Conservation (phyloP, 805 yeast species). For the Candida alai region DNA sequence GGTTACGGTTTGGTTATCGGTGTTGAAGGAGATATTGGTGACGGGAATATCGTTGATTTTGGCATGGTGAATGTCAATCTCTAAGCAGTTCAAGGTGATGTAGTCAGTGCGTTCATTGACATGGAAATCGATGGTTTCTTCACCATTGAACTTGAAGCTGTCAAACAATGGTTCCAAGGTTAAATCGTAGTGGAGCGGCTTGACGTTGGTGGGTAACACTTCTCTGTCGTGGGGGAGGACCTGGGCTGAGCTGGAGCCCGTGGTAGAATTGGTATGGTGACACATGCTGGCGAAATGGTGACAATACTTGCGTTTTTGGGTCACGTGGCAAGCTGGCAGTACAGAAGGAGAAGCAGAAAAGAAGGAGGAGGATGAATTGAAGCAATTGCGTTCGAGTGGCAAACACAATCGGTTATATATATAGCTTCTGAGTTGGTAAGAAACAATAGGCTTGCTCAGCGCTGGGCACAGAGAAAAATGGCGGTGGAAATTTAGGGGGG, state of each 20-base stretch:
- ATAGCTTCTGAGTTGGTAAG: too few species aligned
- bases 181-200: constrained; percentile 38
- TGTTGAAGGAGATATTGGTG: constrained; percentile 23
- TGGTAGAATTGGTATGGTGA: constrained; percentile 9
- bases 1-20: constrained; percentile 38
- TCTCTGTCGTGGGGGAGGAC: constrained; percentile 27
- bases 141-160: constrained; percentile 57
- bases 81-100: constrained; percentile 58
- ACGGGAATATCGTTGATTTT: constrained; percentile 26
- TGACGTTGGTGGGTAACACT: constrained; percentile 41
- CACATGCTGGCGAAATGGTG: constrained; percentile 11
- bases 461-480: constrained; percentile 3
- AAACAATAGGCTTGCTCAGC: constrained; percentile 1
- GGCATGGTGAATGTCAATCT: constrained; percentile 57
- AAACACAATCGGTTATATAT: not conserved
- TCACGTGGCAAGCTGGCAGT: too few species aligned
- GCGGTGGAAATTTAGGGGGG: not conserved
- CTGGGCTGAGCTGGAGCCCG: constrained; percentile 11
- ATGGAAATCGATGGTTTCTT: constrained; percentile 48
- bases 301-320: constrained; percentile 1
- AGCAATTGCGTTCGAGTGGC: constrained; percentile 1
- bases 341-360: too few species aligned
- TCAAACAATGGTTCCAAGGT: constrained; percentile 44
- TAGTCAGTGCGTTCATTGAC: constrained; percentile 45
- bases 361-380: too few species aligned